Evolutionary conservation across 1,284 basidiomycete species (phyloP).

Genomic region (Fomitiporia mediterranea): DNA sequence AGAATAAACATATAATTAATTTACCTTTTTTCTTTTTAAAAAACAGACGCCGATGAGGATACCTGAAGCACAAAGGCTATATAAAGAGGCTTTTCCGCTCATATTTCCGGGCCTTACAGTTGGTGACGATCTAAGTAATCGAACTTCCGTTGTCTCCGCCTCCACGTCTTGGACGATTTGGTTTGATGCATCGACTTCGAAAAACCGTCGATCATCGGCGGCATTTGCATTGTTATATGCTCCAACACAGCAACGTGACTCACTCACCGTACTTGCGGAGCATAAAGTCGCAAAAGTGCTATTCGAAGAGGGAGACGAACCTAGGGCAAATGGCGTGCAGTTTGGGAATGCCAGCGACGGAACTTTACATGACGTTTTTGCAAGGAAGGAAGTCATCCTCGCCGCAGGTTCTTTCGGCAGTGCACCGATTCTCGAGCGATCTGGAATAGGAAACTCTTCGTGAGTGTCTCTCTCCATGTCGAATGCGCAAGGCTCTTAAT

Average conservation of each 20-base stretch:
- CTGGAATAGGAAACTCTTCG: slow-evolving; percentile 25
- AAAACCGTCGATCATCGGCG: slow-evolving; percentile 32
- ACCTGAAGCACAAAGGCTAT: slow-evolving; percentile 23
- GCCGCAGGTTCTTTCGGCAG: slow-evolving; percentile 25
- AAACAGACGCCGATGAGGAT: slow-evolving; percentile 24
- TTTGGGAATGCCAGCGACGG: slow-evolving; percentile 22
- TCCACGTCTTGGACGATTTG: slow-evolving; percentile 27
- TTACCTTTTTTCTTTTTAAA: neutral
- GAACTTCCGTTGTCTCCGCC: slow-evolving; percentile 20
- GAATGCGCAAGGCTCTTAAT: no score
- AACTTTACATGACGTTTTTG: slow-evolving; percentile 21
- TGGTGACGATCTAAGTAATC: slow-evolving; percentile 23
- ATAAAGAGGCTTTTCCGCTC: slow-evolving; percentile 24
- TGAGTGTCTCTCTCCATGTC: slow-evolving; percentile 6
- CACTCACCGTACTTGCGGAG: slow-evolving; percentile 33
- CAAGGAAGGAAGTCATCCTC: slow-evolving; percentile 26
- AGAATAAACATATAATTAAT: neutral
- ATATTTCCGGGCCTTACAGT: slow-evolving; percentile 22
- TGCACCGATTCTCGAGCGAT: slow-evolving; percentile 26
- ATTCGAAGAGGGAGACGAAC: slow-evolving; percentile 21
- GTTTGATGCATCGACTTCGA: slow-evolving; percentile 22
- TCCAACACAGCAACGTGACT: slow-evolving; percentile 27
- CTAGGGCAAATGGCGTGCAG: slow-evolving; percentile 24
- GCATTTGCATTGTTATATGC: slow-evolving; percentile 38
- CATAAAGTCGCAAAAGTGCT: slow-evolving; percentile 30